phyloP scores from a whole-genome alignment of 2,329 filamentous ascomycete genomes.

The Hymenoscyphus linearis region DNA sequence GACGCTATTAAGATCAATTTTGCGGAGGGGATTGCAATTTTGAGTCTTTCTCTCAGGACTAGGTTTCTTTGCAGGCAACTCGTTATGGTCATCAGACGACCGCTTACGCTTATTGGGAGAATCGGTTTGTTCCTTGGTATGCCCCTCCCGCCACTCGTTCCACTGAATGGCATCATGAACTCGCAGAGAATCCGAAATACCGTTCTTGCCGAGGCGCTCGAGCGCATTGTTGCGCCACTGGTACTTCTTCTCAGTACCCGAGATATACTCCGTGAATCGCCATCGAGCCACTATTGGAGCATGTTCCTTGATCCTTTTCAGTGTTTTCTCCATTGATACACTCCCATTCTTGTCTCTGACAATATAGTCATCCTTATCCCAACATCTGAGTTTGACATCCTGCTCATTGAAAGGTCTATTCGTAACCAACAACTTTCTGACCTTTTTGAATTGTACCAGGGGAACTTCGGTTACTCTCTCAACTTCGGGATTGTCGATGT shows the following conservation, averaged over 20 bases:
- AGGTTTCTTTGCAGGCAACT: background rate
- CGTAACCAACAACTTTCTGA: slow-evolving; percentile 37
- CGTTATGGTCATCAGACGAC: background rate
- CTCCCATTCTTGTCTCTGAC: background rate
- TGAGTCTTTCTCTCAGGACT: background rate
- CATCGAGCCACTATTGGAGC: background rate
- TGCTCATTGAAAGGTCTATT: slow-evolving; percentile 11
- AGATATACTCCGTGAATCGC: background rate
- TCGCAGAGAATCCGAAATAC: background rate
- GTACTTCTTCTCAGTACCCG: background rate
- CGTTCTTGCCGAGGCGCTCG: background rate
- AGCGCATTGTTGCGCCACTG: background rate
- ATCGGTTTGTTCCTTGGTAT: background rate
- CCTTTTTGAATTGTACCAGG: slow-evolving; percentile 17
- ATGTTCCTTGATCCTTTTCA: background rate
- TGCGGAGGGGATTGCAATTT: background rate
- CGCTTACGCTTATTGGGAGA: background rate
- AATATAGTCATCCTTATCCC: background rate
- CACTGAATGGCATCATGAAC: background rate
- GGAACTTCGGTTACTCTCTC: slow-evolving; percentile 42
- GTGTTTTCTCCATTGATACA: background rate
- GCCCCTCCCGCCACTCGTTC: background rate
- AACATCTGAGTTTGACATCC: background rate
- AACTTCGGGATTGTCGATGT: slow-evolving; percentile 33
- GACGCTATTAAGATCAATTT: background rate